These are phyloP conservation scores for Pythium scleroteichum DNA, from an alignment of 352 stramenopile genomes.

Conservation along the genomic window DNA sequence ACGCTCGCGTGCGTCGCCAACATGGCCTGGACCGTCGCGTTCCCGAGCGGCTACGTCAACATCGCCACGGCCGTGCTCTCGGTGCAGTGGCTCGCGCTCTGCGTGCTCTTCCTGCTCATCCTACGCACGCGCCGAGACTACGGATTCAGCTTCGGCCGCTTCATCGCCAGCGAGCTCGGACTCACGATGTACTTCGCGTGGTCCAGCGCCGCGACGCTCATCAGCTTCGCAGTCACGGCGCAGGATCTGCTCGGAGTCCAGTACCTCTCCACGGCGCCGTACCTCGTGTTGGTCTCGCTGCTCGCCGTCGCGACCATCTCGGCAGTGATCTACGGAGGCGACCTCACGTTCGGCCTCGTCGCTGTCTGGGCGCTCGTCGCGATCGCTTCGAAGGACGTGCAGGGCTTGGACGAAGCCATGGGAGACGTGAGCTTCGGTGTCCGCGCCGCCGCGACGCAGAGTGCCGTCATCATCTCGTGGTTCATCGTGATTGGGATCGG, in stretches of 20 bases:
- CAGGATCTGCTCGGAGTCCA: slow-evolving; percentile 43
- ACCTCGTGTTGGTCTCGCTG: slow-evolving; percentile 57
- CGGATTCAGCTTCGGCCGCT: slow-evolving; percentile 49
- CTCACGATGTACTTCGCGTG: slow-evolving; percentile 75
- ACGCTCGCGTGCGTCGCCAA: slow-evolving; percentile 65
- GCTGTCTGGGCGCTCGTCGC: slow-evolving; percentile 65
- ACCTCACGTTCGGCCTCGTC: slow-evolving; percentile 62
- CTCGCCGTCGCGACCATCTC: slow-evolving; percentile 58
- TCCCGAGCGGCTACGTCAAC: slow-evolving; percentile 67
- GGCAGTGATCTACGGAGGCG: slow-evolving; percentile 52
- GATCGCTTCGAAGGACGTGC: slow-evolving; percentile 52
- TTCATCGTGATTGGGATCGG: slow-evolving; percentile 61
- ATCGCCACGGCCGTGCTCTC: slow-evolving; percentile 50
- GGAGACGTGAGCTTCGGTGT: slow-evolving; percentile 62
- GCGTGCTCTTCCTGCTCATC: slow-evolving; percentile 59
- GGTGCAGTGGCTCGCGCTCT: slow-evolving; percentile 64
- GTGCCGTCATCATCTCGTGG: slow-evolving; percentile 52
- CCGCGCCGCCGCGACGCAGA: slow-evolving; percentile 57
- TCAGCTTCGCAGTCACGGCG: slow-evolving; percentile 64
- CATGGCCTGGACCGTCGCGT: slow-evolving; percentile 71
- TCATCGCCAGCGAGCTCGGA: slow-evolving; percentile 58
- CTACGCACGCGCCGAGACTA: slow-evolving; percentile 39
- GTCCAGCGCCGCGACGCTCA: slow-evolving; percentile 68
- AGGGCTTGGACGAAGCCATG: slow-evolving; percentile 37
- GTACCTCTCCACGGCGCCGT: slow-evolving; percentile 56